A percentile compares a stretch with the other conserved stretches of the same genome.
Evolutionary conservation across 768 basidiomycete genomes (phyloP).

Genomic region (Lentinus tigrinus): DNA sequence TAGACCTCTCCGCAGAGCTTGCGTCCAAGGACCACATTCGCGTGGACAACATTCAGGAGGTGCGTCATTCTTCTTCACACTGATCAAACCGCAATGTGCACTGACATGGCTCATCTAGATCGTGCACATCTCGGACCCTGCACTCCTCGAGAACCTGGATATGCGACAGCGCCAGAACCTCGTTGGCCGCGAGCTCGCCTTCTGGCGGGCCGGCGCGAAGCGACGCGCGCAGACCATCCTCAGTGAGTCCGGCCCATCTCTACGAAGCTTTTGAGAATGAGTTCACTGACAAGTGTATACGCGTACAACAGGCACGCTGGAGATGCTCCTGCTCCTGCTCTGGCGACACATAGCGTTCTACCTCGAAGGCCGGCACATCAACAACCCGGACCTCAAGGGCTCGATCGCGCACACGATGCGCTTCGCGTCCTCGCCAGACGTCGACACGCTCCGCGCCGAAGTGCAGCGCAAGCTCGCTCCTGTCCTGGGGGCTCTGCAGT

Average conservation of each 20-base stretch:
- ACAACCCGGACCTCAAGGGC: conserved; percentile 41
- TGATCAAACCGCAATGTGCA: no score
- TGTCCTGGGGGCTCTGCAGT: conserved; percentile 51
- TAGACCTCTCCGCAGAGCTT: conserved; percentile 68
- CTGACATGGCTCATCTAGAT: conserved; percentile 35
- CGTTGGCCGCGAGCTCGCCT: conserved; percentile 60
- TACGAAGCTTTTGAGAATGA: not conserved
- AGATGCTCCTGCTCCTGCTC: conserved; percentile 76
- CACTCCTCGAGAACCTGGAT: conserved; percentile 65
- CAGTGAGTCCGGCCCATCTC: conserved; percentile 38
- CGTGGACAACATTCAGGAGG: conserved; percentile 71
- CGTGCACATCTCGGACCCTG: conserved; percentile 48
- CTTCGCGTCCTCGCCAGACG: conserved; percentile 54
- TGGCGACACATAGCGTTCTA: conserved; percentile 82
- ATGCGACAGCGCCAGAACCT: conserved; percentile 66
- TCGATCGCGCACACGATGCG: conserved; percentile 50
- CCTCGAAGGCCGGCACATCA: conserved; percentile 37
- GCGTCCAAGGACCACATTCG: conserved; percentile 68
- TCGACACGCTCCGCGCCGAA: conserved; percentile 58
- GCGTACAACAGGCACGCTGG: conserved; percentile 53
- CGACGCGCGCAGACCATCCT: conserved; percentile 54
- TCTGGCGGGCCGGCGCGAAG: conserved; percentile 39
- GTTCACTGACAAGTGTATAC: not conserved
- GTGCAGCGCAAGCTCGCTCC: conserved; percentile 54
- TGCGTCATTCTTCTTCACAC: no score